These are phyloP conservation scores for Massariosphaeria phaeospora DNA, from an alignment of 495 filamentous ascomycete genomes.

Conservation along the genomic window DNA sequence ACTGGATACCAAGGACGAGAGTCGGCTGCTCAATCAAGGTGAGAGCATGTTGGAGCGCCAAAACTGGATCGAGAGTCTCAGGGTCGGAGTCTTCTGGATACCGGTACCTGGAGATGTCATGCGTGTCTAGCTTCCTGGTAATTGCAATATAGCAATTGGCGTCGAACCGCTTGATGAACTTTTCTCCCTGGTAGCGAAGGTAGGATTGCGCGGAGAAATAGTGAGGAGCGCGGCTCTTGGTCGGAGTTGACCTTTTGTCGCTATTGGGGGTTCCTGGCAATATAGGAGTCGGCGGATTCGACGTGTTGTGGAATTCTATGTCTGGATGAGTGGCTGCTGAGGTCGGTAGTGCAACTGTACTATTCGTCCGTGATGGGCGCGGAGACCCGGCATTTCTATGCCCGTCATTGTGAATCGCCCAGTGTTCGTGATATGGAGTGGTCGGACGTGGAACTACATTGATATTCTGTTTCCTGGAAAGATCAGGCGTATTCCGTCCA, in stretches of 20 bases:
- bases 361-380: constrained; percentile 41
- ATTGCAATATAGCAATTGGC: constrained; percentile 99
- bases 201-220: constrained; percentile 98
- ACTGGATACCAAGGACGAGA: constrained; percentile 86
- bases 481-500: constrained; percentile 85
- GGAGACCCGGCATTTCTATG: constrained; percentile 56
- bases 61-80: constrained; percentile 16
- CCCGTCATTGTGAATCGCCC: constrained; percentile 93
- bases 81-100: constrained; percentile 28
- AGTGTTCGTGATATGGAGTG: constrained; percentile 75
- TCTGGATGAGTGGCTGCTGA: constrained; percentile 8
- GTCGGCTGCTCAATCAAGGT: constrained; percentile 78
- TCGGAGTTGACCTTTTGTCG: constrained; percentile 25
- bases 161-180: constrained; percentile 96
- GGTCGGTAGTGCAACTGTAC: constrained; percentile 32
- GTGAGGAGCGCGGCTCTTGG: constrained; percentile 58
- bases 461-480: constrained; percentile 71
- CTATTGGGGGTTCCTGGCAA: neutral
- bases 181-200: constrained; percentile 93
- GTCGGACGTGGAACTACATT: constrained; percentile 58
- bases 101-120: constrained; percentile 80
- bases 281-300: constrained; percentile 7
- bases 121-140: constrained; percentile 97
- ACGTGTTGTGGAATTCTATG: constrained; percentile 26
- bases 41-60: constrained; percentile 66